Conservation (phyloP, 148 eudicot genomes). For the Hydrangea macrophylla region DNA sequence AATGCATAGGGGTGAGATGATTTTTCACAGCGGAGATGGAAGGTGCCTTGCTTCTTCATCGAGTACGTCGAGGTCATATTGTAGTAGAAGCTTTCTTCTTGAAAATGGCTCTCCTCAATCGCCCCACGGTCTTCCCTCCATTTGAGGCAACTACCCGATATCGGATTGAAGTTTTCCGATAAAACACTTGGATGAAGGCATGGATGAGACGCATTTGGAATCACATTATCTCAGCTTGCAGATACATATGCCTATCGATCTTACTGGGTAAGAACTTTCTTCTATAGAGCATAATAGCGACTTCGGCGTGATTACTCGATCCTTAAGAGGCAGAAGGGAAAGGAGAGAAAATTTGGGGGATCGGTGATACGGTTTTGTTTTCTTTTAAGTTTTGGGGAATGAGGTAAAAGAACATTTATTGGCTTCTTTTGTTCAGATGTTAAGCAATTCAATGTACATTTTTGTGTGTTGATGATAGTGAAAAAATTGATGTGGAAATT, state of each 20-base stretch:
- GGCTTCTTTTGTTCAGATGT: not conserved
- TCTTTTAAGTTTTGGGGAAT: not conserved
- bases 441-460: not conserved
- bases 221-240: not conserved
- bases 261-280: not conserved
- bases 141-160: slow-evolving; percentile 24
- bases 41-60: slow-evolving; percentile 92
- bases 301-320: not conserved
- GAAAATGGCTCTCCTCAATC: slow-evolving; percentile 92
- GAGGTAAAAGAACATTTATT: not conserved
- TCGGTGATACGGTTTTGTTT: too few relatives aligned
- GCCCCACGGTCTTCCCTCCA: slow-evolving; percentile 59
- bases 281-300: not conserved
- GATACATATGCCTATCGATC: not conserved
- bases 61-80: slow-evolving; percentile 76
- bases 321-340: not conserved
- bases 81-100: slow-evolving; percentile 82
- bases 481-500: too few relatives aligned
- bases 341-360: not conserved
- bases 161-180: not conserved
- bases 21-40: slow-evolving; percentile 63
- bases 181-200: not conserved
- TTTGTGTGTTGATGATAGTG: too few relatives aligned
- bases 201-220: not conserved
- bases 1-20: slow-evolving; percentile 39